Base-by-base conservation (phyloP, 257 asterid genomes). In the Plantago ovata region DNA sequence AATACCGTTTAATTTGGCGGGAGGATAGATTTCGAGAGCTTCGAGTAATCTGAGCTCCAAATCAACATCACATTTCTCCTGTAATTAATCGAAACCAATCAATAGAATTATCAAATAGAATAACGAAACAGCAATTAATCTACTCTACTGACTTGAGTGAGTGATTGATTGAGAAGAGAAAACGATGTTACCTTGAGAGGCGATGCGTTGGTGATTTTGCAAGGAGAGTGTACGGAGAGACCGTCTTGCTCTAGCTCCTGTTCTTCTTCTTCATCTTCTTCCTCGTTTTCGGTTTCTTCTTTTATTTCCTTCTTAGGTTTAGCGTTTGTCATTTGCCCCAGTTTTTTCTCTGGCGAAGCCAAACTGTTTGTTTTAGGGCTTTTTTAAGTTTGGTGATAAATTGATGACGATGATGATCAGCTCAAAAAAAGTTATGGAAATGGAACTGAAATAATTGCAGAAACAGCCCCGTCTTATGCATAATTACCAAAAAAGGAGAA, bases 11-110 rank as follows among this genome's bases (percentile, higher is more conserved):
- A 93, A 70, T 86, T 88, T 89, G 70, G 90, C 75, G 18, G 86
- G 96, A 61, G 97, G 98, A 38, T 93, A 93, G 67, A 84, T 86
- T 77, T 86, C 97, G 5, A 93, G 89, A 56, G 97, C 94, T 81
- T 88, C 91, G 58, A 93, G 76, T 53, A 93, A 69, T 68, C 73
- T 77, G 49, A 93, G 89, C 72, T 91, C 98, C 81, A 92, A 69
- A 72, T 93, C 98, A 67, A 89, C 95, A 71, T 93, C 94, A 32
- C 89, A 73, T 51, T 86, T 72, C 63, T 86, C 97, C 98, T 93
- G 61, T 39, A 59, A 58, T 43, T 21, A 62, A 55, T 45, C 21
- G 21, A 4, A 38, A 15, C 6, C 39, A 57, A 10, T 54, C 14
- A 9, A 45, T 2, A 18, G 13, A 41, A 20, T 20, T 14, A 22